phyloP scores from a whole-genome alignment of 768 basidiomycete genomes.

The Gymnopilus junonius region DNA sequence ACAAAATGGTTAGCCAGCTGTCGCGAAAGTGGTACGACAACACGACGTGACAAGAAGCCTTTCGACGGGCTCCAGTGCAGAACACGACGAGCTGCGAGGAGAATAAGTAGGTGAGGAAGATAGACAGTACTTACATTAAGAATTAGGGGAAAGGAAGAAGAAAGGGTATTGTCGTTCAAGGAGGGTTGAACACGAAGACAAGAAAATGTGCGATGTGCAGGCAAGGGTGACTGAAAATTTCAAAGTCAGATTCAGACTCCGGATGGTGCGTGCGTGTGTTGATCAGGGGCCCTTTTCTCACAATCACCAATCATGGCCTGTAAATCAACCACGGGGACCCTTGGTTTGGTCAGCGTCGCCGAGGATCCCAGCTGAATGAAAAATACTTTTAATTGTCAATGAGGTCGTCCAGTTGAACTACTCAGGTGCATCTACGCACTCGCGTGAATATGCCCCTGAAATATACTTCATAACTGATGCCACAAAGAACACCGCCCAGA shows the following conservation, averaged over 20 bases:
- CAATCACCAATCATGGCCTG: background rate
- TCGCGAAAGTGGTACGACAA: conserved; percentile 52
- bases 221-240: conserved; percentile 46
- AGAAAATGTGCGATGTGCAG: conserved; percentile 45
- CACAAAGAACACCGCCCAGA: too few species aligned
- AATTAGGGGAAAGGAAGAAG: conserved; percentile 36
- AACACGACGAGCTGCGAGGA: conserved; percentile 24
- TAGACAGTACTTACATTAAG: conserved; percentile 43
- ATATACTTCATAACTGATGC: too few species aligned
- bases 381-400: too few species aligned
- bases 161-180: conserved; percentile 45
- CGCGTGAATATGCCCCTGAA: too few species aligned
- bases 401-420: too few species aligned
- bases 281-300: conserved; percentile 22
- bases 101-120: background rate
- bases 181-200: conserved; percentile 49
- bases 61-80: conserved; percentile 16
- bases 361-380: too few species aligned
- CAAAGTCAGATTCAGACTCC: conserved; percentile 49
- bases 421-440: too few species aligned
- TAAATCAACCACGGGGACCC: conserved; percentile 2
- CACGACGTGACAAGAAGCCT: conserved; percentile 40
- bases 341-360: background rate
- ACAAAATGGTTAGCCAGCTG: conserved; percentile 36
- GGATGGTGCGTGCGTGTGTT: conserved; percentile 41